Conservation (phyloP, 2,329 filamentous ascomycete genomes). For the Colletotrichum sp. region DNA sequence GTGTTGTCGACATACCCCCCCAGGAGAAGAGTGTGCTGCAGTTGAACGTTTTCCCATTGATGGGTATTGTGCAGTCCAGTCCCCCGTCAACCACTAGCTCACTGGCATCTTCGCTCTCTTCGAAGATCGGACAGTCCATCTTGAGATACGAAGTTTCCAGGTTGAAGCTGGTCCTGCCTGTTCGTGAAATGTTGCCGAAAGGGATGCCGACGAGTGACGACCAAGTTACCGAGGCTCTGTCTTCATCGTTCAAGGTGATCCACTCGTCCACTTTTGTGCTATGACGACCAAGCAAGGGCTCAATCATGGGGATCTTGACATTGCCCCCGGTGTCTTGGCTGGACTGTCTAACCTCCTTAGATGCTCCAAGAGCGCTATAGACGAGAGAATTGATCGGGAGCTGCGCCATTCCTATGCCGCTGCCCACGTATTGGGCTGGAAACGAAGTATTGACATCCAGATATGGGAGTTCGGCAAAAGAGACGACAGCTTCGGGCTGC, state of each 20-base stretch:
- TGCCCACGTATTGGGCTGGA: background rate
- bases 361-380: background rate
- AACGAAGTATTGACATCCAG: background rate
- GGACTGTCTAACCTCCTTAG: background rate
- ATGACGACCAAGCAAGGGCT: background rate
- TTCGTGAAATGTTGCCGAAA: background rate
- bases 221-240: background rate
- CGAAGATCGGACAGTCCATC: background rate
- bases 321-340: background rate
- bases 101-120: background rate
- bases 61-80: background rate
- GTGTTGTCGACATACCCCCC: background rate
- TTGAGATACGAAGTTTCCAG: background rate
- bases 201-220: background rate
- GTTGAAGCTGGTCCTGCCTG: background rate
- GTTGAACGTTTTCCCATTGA: background rate
- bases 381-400: background rate
- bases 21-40: background rate
- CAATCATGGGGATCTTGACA: background rate
- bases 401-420: background rate
- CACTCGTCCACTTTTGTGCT: background rate
- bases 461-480: background rate
- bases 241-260: background rate
- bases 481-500: background rate
- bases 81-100: background rate